Evolutionary conservation across 2,329 filamentous ascomycete species (phyloP).

Genomic region (Cytospora piceae): DNA sequence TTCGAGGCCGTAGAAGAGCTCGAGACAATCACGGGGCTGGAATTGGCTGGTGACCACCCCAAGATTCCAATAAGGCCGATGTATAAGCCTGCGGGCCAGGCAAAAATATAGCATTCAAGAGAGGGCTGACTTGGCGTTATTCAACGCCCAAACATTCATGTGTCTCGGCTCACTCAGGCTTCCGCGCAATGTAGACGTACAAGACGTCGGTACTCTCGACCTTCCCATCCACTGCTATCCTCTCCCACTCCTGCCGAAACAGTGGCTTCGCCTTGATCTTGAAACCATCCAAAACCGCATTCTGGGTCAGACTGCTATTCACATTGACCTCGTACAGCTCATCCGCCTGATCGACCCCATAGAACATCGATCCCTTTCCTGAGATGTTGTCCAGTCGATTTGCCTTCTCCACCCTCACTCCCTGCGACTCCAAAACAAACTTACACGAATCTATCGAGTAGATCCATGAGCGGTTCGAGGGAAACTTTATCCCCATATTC

Average conservation of each 20-base stretch:
- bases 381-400: constrained; percentile 36
- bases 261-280: constrained; percentile 34
- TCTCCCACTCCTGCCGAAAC: constrained; percentile 40
- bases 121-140: not conserved
- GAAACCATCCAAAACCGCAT: constrained; percentile 33
- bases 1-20: constrained; percentile 82
- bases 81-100: constrained; percentile 37
- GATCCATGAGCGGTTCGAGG: constrained; percentile 39
- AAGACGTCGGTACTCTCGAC: constrained; percentile 37
- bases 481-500: constrained; percentile 35
- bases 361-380: constrained; percentile 34
- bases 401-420: constrained; percentile 36
- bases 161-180: constrained; percentile 1
- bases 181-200: constrained; percentile 40
- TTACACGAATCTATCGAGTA: constrained; percentile 37
- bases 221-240: constrained; percentile 37
- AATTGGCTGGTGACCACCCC: constrained; percentile 60
- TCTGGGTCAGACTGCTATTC: constrained; percentile 33
- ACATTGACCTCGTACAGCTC: constrained; percentile 37
- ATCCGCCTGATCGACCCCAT: constrained; percentile 37
- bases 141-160: not conserved
- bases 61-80: constrained; percentile 50
- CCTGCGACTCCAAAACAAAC: constrained; percentile 36
- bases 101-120: constrained; percentile 47
- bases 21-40: constrained; percentile 73